A percentile compares a stretch with the other conserved stretches of the same genome.
phyloP scores from a whole-genome alignment of 2,329 filamentous ascomycete species.

The Hirsutella rhossiliensis region DNA sequence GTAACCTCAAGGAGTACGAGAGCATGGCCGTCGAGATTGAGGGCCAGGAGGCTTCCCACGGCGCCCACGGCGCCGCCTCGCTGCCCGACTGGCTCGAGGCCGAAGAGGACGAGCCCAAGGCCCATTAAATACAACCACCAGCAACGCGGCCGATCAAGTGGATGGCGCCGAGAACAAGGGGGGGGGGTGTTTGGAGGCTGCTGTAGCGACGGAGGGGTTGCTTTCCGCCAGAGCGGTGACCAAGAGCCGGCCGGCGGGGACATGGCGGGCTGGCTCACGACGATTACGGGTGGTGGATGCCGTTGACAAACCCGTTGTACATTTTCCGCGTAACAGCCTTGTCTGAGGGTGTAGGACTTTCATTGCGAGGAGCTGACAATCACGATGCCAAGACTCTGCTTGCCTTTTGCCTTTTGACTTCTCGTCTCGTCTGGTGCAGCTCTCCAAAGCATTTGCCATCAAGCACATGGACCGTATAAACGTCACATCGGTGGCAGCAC shows the following conservation, averaged over 20 bases:
- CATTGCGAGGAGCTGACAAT: constrained; percentile 2
- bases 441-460: no score
- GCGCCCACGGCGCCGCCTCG: constrained; percentile 43
- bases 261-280: constrained; percentile 1
- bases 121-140: constrained; percentile 29
- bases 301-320: constrained; percentile 23
- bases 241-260: not conserved
- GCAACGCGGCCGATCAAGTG: not conserved
- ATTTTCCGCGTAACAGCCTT: constrained; percentile 22
- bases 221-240: not conserved
- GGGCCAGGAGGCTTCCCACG: constrained; percentile 60
- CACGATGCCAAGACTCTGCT: not conserved
- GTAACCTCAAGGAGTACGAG: constrained; percentile 90
- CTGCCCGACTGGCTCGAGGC: constrained; percentile 73
- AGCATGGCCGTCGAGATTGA: constrained; percentile 88
- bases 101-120: constrained; percentile 45
- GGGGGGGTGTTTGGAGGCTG: not conserved
- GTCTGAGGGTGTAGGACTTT: constrained; percentile 17
- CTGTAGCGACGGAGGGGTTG: not conserved
- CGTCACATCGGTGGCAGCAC: no score
- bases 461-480: no score
- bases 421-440: no score
- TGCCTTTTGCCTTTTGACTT: not conserved
- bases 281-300: constrained; percentile 5
- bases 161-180: not conserved